Evolutionary conservation across 371 early-diverging fungal species (phyloP).

Genomic region (Mucor plumbeus): DNA sequence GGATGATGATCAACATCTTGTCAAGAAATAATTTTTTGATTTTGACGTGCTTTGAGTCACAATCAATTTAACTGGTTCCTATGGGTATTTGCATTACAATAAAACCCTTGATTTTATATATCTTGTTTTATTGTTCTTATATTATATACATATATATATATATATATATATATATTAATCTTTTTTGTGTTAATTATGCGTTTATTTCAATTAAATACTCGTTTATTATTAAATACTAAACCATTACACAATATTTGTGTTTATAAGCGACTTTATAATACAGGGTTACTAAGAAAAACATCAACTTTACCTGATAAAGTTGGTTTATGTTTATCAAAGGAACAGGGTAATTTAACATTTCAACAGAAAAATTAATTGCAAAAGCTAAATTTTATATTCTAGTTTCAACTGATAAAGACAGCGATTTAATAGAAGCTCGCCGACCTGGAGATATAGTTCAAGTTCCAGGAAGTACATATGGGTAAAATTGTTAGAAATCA

Average conservation of each 20-base stretch:
- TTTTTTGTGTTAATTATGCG: conserved; percentile 1
- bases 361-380: background rate
- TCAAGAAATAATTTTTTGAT: background rate
- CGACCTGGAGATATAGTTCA: conserved; percentile 54
- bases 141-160: background rate
- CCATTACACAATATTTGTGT: background rate
- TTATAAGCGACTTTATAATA: conserved; percentile 16
- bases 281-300: conserved; percentile 20
- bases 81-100: background rate
- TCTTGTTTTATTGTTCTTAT: background rate
- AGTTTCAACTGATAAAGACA: conserved; percentile 23
- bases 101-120: background rate
- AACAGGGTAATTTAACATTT: background rate
- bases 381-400: background rate
- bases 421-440: conserved; percentile 25
- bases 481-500: conserved; percentile 38
- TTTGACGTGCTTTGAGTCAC: conserved; percentile 19
- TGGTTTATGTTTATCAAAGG: conserved; percentile 20
- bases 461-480: conserved; percentile 65
- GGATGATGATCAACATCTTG: conserved; percentile 15
- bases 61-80: conserved; percentile 9
- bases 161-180: too few relatives aligned
- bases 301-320: conserved; percentile 24
- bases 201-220: background rate
- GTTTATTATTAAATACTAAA: background rate